A percentile compares a stretch with the other conserved stretches of the same genome.
phyloP scores from a whole-genome alignment of 495 filamentous ascomycete species.

The Penicillium subrubescens region DNA sequence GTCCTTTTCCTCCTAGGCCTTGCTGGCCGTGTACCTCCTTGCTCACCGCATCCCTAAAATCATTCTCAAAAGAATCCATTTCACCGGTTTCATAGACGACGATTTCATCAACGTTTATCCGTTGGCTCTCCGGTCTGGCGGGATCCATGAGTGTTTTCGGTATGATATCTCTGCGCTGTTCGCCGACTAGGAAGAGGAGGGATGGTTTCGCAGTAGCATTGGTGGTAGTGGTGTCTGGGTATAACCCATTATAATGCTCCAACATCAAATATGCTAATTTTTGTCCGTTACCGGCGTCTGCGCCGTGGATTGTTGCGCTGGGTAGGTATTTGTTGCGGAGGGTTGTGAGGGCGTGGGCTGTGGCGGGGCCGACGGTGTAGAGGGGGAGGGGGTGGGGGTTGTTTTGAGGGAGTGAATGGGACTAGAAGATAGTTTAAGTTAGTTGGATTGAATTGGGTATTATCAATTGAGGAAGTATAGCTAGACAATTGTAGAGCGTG shows the following conservation, averaged over 20 bases:
- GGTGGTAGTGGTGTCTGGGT: background rate
- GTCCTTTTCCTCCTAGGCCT: constrained; percentile 4
- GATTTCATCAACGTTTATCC: constrained; percentile 71
- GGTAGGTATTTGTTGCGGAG: constrained; percentile 49
- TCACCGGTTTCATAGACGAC: constrained; percentile 86
- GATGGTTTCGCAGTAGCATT: constrained; percentile 48
- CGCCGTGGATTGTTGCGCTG: constrained; percentile 64
- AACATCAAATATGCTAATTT: constrained; percentile 76
- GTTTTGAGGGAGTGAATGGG: constrained; percentile 32
- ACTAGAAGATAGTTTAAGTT: constrained; percentile 4
- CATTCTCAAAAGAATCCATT: constrained; percentile 67
- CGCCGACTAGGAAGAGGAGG: constrained; percentile 84
- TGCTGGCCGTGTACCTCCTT: constrained; percentile 12
- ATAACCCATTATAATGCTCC: constrained; percentile 58
- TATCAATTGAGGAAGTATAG: background rate
- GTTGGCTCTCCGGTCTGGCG: constrained; percentile 35
- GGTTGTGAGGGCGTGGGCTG: constrained; percentile 67
- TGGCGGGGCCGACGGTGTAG: constrained; percentile 93
- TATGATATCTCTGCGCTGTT: constrained; percentile 84
- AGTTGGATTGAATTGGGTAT: too few species aligned
- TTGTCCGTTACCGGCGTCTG: constrained; percentile 80
- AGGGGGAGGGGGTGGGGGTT: constrained; percentile 52
- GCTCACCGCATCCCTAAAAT: constrained; percentile 53
- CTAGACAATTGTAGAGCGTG: background rate
- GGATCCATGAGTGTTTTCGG: constrained; percentile 70